A percentile compares a stretch with the other conserved stretches of the same genome.
These are phyloP conservation scores for Cytospora chrysosperma DNA, from an alignment of 2,329 filamentous ascomycete species.

Conservation along the genomic window DNA sequence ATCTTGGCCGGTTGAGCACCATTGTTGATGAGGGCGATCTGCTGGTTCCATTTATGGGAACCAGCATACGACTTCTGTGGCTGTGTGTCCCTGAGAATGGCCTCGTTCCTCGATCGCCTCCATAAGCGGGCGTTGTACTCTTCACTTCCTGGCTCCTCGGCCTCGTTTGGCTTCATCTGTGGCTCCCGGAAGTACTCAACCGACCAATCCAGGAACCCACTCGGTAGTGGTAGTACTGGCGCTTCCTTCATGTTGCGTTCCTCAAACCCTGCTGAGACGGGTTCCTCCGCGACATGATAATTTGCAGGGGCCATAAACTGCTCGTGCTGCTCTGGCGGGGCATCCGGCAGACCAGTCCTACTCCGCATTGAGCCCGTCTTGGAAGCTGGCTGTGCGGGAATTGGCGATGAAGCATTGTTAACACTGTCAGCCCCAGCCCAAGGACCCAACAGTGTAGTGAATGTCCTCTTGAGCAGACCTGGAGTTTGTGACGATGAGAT, in stretches of 20 bases:
- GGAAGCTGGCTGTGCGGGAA: conserved; percentile 31
- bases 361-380: conserved; percentile 41
- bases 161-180: conserved; percentile 95
- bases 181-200: conserved; percentile 97
- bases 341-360: conserved; percentile 41
- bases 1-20: conserved; percentile 86
- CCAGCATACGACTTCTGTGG: conserved; percentile 88
- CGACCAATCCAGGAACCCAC: conserved; percentile 90
- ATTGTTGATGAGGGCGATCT: conserved; percentile 82
- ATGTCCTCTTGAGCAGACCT: conserved; percentile 61
- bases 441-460: conserved; percentile 61
- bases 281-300: conserved; percentile 75
- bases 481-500: conserved; percentile 42
- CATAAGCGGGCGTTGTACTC: conserved; percentile 96
- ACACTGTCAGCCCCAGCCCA: conserved; percentile 49
- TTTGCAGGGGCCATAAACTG: conserved; percentile 62
- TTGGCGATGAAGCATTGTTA: conserved; percentile 29
- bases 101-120: conserved; percentile 89
- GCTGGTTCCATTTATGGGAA: conserved; percentile 81
- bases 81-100: conserved; percentile 87
- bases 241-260: conserved; percentile 57
- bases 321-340: conserved; percentile 75
- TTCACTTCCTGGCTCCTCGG: conserved; percentile 91
- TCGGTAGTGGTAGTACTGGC: conserved; percentile 72
- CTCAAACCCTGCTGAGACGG: conserved; percentile 74